A percentile compares a stretch with the other conserved stretches of the same genome.
phyloP scores from a whole-genome alignment of 169 alveolate genomes.

The Plasmodium inui region DNA sequence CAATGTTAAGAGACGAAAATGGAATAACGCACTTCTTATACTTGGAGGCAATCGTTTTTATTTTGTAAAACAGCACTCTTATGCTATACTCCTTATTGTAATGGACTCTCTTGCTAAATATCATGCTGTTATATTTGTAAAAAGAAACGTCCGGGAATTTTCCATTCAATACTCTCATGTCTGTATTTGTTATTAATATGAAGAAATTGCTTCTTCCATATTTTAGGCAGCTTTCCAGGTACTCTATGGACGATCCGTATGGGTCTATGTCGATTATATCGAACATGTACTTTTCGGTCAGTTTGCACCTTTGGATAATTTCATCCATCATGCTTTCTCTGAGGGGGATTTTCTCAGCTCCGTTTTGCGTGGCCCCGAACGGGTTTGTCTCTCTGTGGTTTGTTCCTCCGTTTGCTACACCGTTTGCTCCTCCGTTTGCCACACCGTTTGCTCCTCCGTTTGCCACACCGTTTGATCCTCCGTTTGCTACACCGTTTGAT shows the following conservation, averaged over 20 bases:
- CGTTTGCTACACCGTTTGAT: not conserved
- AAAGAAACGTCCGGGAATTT: slow-evolving; percentile 94
- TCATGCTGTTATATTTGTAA: slow-evolving; percentile 94
- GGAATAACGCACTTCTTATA: slow-evolving; percentile 92
- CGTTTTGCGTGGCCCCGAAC: not conserved
- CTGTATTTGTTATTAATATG: slow-evolving; percentile 95
- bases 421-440: not conserved
- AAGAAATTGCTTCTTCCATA: slow-evolving; percentile 93
- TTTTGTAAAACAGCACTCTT: slow-evolving; percentile 90
- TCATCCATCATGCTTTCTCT: slow-evolving; percentile 13
- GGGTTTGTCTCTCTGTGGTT: not conserved
- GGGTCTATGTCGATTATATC: slow-evolving; percentile 95
- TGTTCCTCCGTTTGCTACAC: not conserved
- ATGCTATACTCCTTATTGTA: slow-evolving; percentile 93
- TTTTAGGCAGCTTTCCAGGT: slow-evolving; percentile 92
- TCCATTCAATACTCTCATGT: slow-evolving; percentile 97
- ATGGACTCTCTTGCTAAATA: slow-evolving; percentile 87
- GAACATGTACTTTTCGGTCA: slow-evolving; percentile 70
- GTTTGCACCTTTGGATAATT: slow-evolving; percentile 17
- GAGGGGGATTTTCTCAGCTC: not conserved
- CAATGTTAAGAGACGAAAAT: slow-evolving; percentile 91
- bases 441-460: not conserved
- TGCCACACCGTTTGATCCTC: not conserved
- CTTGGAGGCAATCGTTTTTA: slow-evolving; percentile 91
- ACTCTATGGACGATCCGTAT: slow-evolving; percentile 94